These are phyloP conservation scores for Ceriops decandra DNA, from an alignment of 345 rosid genomes.

Conservation along the genomic window DNA sequence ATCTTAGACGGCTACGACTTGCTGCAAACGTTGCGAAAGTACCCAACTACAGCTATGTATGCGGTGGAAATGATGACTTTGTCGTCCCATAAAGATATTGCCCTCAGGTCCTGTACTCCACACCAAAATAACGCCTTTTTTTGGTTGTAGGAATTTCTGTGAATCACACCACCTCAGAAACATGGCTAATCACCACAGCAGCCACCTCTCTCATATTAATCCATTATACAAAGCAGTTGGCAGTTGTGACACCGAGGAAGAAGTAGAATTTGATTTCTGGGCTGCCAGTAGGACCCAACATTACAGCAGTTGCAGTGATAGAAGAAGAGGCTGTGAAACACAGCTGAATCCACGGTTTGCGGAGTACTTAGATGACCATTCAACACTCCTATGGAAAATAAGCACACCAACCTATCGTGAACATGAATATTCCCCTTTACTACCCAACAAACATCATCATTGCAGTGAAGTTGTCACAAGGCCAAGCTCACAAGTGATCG, in stretches of 20 bases:
- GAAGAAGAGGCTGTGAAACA: background rate
- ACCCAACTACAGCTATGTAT: no score
- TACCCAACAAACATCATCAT: conserved; percentile 18
- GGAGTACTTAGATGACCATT: conserved; percentile 4
- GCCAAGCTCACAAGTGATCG: conserved; percentile 24
- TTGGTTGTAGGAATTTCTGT: background rate
- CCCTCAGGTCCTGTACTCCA: no score
- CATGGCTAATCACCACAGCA: conserved; percentile 14
- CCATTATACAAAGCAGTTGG: background rate
- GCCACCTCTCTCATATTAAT: conserved; percentile 8
- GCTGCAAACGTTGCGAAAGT: no score
- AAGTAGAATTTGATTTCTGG: conserved; percentile 44
- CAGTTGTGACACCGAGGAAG: conserved; percentile 11
- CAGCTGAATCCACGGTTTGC: conserved; percentile 6
- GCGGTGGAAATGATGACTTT: no score
- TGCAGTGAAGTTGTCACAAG: conserved; percentile 24
- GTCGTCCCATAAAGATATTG: background rate
- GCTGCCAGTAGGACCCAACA: conserved; percentile 12
- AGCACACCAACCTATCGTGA: background rate
- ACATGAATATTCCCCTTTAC: conserved; percentile 37
- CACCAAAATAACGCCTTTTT: background rate
- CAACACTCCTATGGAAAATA: background rate
- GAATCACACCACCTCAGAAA: background rate
- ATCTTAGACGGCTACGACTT: no score
- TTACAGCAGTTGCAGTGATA: background rate